These are phyloP conservation scores for Coniferiporia sulphurascens DNA, from an alignment of 1,284 basidiomycete genomes.

Conservation along the genomic window DNA sequence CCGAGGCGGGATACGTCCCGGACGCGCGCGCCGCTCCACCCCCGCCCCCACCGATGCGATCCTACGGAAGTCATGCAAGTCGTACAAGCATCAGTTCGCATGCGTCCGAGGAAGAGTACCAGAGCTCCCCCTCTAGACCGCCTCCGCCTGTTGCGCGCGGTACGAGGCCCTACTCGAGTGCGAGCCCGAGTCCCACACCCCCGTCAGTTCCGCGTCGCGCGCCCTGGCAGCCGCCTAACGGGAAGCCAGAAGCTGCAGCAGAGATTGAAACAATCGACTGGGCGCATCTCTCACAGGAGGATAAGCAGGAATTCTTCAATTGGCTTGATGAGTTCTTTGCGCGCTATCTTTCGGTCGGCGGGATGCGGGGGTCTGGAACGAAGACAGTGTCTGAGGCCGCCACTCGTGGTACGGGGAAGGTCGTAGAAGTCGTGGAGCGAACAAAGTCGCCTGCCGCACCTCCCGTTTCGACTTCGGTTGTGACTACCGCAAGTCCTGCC, in stretches of 20 bases:
- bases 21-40: constrained; percentile 36
- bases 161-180: constrained; percentile 6
- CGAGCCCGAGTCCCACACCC: neutral
- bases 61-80: constrained; percentile 25
- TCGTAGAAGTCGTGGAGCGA: neutral
- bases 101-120: neutral
- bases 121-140: neutral
- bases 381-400: neutral
- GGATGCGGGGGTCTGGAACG: neutral
- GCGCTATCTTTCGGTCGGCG: constrained; percentile 29
- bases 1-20: constrained; percentile 40
- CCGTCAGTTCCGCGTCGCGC: neutral
- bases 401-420: neutral
- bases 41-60: constrained; percentile 40
- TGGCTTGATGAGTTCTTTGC: constrained; percentile 79
- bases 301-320: constrained; percentile 67
- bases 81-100: neutral
- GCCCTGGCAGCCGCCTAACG: neutral
- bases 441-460: neutral
- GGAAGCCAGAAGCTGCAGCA: neutral
- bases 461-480: neutral
- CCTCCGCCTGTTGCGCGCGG: constrained; percentile 9
- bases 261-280: constrained; percentile 48
- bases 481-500: neutral
- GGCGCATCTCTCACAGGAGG: constrained; percentile 56